phyloP scores from a whole-genome alignment of 2,329 filamentous ascomycete genomes.

The Colletotrichum sp. region DNA sequence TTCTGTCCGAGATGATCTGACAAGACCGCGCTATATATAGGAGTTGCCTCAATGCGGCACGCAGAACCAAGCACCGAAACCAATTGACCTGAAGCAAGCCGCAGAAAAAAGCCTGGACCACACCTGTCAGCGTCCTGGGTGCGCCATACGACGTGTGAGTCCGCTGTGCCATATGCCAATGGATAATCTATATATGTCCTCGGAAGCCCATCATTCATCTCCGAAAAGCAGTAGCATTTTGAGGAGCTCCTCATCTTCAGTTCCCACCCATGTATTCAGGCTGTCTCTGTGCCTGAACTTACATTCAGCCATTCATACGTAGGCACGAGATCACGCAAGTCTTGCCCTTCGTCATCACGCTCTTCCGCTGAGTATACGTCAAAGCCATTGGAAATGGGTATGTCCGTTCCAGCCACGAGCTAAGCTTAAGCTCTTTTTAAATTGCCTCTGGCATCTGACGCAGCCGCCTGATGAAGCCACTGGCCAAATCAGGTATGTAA shows the following conservation, averaged over 20 bases:
- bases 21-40: not conserved
- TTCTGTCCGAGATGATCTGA: not conserved
- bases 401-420: too few relatives aligned
- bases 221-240: not conserved
- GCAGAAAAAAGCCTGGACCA: not conserved
- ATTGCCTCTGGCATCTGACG: too few relatives aligned
- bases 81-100: not conserved
- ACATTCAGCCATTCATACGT: not conserved
- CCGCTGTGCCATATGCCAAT: accelerated
- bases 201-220: not conserved
- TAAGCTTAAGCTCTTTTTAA: not conserved
- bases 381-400: too few relatives aligned
- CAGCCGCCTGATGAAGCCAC: too few relatives aligned
- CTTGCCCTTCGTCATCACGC: accelerated
- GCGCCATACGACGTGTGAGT: not conserved
- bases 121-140: not conserved
- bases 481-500: not conserved
- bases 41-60: accelerated
- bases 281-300: not conserved
- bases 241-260: too few relatives aligned
- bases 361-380: not conserved
- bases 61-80: accelerated
- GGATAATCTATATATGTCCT: not conserved
- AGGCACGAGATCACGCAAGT: not conserved
- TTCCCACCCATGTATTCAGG: not conserved